These are phyloP conservation scores for Pyrrhoderma noxium DNA, from an alignment of 1,284 basidiomycete species.

Conservation along the genomic window DNA sequence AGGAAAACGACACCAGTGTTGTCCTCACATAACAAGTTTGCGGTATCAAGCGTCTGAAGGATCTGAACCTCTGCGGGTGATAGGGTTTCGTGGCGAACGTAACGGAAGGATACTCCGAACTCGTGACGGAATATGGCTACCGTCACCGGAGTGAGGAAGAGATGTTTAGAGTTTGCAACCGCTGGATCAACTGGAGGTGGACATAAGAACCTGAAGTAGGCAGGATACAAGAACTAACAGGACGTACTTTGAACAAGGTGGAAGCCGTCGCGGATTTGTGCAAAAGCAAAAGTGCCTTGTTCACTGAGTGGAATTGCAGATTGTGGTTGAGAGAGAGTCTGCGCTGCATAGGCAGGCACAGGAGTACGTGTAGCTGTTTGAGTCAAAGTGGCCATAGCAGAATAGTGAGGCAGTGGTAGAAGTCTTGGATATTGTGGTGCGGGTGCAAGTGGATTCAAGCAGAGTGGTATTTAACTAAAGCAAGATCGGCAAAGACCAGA, in stretches of 20 bases:
- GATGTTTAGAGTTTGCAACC: conserved; percentile 18
- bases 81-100: conserved; percentile 30
- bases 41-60: conserved; percentile 20
- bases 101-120: conserved; percentile 37
- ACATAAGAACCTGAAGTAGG: neutral
- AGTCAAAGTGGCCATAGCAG: conserved; percentile 9
- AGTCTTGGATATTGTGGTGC: too few species aligned
- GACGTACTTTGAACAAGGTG: conserved; percentile 33
- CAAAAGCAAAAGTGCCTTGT: conserved; percentile 28
- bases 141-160: conserved; percentile 27
- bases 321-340: neutral
- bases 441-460: too few species aligned
- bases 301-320: neutral
- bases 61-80: conserved; percentile 29
- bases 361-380: conserved; percentile 1
- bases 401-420: too few species aligned
- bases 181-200: conserved; percentile 3
- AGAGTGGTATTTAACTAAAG: too few species aligned
- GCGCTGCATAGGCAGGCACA: neutral
- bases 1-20: conserved; percentile 26
- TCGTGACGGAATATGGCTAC: conserved; percentile 33
- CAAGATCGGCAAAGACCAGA: too few species aligned
- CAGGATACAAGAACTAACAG: neutral
- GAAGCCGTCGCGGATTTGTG: conserved; percentile 28
- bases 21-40: conserved; percentile 20